phyloP scores from a whole-genome alignment of 176 grass and related monocot genomes.

The Rhynchospora breviuscula region DNA sequence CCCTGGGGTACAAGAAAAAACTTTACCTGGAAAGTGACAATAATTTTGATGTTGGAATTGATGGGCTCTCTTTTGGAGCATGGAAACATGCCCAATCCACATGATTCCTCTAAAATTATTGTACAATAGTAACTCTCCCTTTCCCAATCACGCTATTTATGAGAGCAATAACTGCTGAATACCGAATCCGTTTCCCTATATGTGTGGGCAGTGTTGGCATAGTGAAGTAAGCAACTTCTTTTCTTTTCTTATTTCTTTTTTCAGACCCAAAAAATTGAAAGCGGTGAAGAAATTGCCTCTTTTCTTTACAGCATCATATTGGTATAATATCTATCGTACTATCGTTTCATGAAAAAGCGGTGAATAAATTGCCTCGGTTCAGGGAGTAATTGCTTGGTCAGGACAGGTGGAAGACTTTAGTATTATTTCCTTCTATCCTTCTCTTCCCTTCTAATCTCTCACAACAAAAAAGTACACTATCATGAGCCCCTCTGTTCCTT shows the following conservation, averaged over 20 bases:
- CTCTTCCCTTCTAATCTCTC: constrained; percentile 1
- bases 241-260: not conserved
- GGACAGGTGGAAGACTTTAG: not conserved
- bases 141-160: not conserved
- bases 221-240: not conserved
- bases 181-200: not conserved
- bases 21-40: not conserved
- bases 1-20: not conserved
- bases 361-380: constrained; percentile 5
- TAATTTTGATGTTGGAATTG: not conserved
- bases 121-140: not conserved
- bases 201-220: not conserved
- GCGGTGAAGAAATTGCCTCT: not conserved
- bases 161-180: not conserved
- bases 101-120: not conserved
- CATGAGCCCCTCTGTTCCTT: not conserved
- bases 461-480: not conserved
- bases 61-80: not conserved
- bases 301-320: not conserved
- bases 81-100: not conserved
- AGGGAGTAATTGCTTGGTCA: not conserved
- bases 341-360: constrained; percentile 8
- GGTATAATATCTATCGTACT: not conserved
- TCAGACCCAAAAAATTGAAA: not conserved
- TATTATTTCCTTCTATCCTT: not conserved